phyloP scores from a whole-genome alignment of 306 rosid species.

The Prunus campanulata region DNA sequence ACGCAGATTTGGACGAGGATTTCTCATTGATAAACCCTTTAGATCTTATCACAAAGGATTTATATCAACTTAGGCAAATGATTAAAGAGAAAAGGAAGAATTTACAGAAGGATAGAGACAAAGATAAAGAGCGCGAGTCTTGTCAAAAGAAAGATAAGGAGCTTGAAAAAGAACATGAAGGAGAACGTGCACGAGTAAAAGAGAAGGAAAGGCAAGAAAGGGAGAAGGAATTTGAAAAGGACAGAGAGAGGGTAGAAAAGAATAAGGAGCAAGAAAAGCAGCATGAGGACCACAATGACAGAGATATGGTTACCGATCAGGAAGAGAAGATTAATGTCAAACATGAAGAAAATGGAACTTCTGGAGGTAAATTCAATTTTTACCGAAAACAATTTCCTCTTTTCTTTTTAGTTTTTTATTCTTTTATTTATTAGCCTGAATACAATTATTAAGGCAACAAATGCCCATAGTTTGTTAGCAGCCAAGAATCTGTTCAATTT shows the following conservation, averaged over 20 bases:
- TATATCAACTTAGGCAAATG: constrained; percentile 70
- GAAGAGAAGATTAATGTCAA: constrained; percentile 39
- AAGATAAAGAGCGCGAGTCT: constrained; percentile 43
- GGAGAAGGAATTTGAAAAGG: constrained; percentile 63
- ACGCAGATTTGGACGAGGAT: constrained; percentile 87
- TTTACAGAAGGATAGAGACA: constrained; percentile 58
- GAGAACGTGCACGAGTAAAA: constrained; percentile 57
- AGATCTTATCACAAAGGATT: constrained; percentile 92
- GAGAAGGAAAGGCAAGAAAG: constrained; percentile 68
- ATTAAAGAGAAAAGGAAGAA: constrained; percentile 66
- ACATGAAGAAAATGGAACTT: constrained; percentile 38
- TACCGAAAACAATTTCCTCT: constrained; percentile 9
- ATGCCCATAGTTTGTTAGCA: not conserved
- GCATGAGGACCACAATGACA: constrained; percentile 32
- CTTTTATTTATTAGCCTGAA: not conserved
- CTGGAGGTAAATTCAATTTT: constrained; percentile 25
- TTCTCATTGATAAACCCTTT: constrained; percentile 86
- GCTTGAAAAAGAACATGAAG: constrained; percentile 62
- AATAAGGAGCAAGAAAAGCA: constrained; percentile 56
- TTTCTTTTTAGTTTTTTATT: constrained; percentile 1
- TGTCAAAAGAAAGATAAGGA: constrained; percentile 37
- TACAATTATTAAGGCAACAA: not conserved
- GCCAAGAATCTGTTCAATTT: not conserved
- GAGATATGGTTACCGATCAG: constrained; percentile 34
- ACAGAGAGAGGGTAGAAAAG: constrained; percentile 57